Conservation (phyloP, 208 protist species). For the Acanthamoeba polyphaga region DNA sequence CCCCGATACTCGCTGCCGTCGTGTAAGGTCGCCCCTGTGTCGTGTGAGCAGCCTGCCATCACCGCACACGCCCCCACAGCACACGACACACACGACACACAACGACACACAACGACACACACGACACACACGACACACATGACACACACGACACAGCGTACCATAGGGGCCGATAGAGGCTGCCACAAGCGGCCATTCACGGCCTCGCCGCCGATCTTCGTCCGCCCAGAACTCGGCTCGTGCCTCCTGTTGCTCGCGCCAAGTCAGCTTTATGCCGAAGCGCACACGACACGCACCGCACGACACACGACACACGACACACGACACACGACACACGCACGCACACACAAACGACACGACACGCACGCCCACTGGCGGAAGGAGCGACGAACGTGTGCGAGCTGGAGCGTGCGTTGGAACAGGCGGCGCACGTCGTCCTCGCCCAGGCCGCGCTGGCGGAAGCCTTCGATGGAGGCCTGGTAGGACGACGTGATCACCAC, state of each 20-base stretch:
- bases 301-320: too few species aligned
- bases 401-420: constrained; percentile 10
- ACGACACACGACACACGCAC: too few species aligned
- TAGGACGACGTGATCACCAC: constrained; percentile 45
- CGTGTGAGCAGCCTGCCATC: not conserved
- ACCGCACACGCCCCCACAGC: not conserved
- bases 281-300: not conserved
- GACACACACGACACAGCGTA: not conserved
- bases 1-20: constrained; percentile 49
- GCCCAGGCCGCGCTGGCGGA: not conserved
- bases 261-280: not conserved
- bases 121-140: too few species aligned
- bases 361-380: too few species aligned
- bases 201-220: not conserved
- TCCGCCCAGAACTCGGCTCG: constrained; percentile 49
- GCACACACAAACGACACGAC: too few species aligned
- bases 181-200: constrained; percentile 34
- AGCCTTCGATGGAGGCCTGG: constrained; percentile 59
- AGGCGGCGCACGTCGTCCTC: not conserved
- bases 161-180: constrained; percentile 69
- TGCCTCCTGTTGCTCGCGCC: constrained; percentile 9
- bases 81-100: not conserved
- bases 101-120: too few species aligned
- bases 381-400: constrained; percentile 5
- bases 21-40: constrained; percentile 33